A percentile compares a stretch with the other conserved stretches of the same genome.
These are phyloP conservation scores for Alternaria ventricosa DNA, from an alignment of 2,329 filamentous ascomycete species.

Conservation along the genomic window DNA sequence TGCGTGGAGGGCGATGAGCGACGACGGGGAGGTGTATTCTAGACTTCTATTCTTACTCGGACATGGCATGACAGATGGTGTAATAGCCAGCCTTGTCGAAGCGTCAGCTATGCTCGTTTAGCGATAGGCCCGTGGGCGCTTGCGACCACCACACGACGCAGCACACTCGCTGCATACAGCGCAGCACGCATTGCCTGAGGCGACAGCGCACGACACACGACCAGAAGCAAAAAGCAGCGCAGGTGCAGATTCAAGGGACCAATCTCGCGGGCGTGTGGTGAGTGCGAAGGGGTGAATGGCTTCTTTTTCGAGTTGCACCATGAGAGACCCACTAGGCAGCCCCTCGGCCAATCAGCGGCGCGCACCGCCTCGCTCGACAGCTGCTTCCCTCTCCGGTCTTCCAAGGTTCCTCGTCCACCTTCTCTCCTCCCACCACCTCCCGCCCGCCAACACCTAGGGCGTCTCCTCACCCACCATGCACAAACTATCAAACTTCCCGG, in stretches of 20 bases:
- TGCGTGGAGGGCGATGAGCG: background rate
- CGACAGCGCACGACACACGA: background rate
- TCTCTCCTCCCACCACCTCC: conserved; percentile 27
- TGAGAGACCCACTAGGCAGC: background rate
- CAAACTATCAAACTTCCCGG: conserved; percentile 72
- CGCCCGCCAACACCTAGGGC: conserved; percentile 38
- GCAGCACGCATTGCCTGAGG: conserved; percentile 15
- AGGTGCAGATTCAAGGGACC: background rate
- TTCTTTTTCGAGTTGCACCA: conserved; percentile 4
- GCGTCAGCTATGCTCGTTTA: conserved; percentile 12
- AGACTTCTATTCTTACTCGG: conserved; percentile 11
- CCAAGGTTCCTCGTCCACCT: conserved; percentile 25
- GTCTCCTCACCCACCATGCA: conserved; percentile 59
- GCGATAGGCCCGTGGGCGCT: conserved; percentile 15
- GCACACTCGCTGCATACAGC: conserved; percentile 1
- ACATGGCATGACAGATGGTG: conserved; percentile 16
- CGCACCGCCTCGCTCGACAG: conserved; percentile 12
- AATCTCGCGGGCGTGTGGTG: conserved; percentile 4
- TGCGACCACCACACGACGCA: conserved; percentile 8
- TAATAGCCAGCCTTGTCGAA: conserved; percentile 15
- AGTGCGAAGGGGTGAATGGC: background rate
- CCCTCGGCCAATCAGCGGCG: conserved; percentile 10
- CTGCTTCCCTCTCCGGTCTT: conserved; percentile 19
- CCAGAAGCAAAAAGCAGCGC: background rate
- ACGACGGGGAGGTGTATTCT: background rate